Conservation (phyloP, 2,329 filamentous ascomycete genomes). For the Cordyceps tenuipes region DNA sequence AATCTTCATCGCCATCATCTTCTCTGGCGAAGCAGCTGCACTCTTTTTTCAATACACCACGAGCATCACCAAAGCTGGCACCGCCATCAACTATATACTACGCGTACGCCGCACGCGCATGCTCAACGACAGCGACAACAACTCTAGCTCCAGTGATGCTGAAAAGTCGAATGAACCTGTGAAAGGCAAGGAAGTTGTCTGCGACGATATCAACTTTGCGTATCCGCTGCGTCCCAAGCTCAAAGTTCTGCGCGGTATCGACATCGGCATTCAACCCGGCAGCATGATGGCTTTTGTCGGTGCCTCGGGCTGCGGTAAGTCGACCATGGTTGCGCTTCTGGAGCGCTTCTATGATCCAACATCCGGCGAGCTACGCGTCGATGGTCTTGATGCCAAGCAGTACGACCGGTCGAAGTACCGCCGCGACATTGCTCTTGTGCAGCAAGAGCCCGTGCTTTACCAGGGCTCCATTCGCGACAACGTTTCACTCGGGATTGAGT, state of each 20-base stretch:
- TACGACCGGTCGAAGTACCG: conserved; percentile 25
- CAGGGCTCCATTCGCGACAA: conserved; percentile 49
- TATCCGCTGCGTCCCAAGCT: conserved; percentile 39
- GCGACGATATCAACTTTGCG: conserved; percentile 46
- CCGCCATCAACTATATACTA: conserved; percentile 42
- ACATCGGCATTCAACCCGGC: conserved; percentile 34
- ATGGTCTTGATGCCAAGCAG: conserved; percentile 23
- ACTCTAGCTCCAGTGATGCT: conserved; percentile 8
- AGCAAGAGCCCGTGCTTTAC: conserved; percentile 34
- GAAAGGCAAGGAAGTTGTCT: conserved; percentile 32
- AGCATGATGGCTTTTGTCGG: conserved; percentile 49
- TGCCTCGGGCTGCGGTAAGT: conserved; percentile 51
- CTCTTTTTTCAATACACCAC: conserved; percentile 39
- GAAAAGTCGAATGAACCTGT: conserved; percentile 7
- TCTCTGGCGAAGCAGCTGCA: conserved; percentile 34
- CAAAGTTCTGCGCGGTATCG: conserved; percentile 30
- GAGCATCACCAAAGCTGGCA: conserved; percentile 41
- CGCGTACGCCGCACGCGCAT: conserved; percentile 26
- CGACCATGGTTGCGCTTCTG: conserved; percentile 46
- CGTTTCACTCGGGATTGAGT: conserved; percentile 39
- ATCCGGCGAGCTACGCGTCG: conserved; percentile 21
- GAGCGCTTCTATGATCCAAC: conserved; percentile 36
- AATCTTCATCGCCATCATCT: conserved; percentile 42
- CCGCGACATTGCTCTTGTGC: conserved; percentile 29
- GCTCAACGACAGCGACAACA: conserved; percentile 23